These are phyloP conservation scores for Cercospora sp. DNA, from an alignment of 2,329 filamentous ascomycete species.

Conservation along the genomic window DNA sequence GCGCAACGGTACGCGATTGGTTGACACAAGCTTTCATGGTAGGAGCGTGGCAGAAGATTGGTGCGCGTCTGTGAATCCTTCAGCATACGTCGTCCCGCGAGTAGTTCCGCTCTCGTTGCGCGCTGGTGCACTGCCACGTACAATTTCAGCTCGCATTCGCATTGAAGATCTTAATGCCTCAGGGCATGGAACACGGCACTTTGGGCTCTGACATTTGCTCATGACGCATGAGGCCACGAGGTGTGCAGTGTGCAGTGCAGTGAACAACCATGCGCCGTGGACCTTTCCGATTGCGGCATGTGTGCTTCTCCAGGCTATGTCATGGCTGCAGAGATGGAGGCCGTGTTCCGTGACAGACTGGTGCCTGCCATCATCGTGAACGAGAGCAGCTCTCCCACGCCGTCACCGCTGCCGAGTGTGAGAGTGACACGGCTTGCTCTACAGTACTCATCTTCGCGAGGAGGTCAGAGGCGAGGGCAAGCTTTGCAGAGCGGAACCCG, in stretches of 20 bases:
- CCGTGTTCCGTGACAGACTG: too few relatives aligned
- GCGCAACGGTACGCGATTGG: conserved; percentile 2
- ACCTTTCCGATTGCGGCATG: background rate
- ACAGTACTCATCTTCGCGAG: too few relatives aligned
- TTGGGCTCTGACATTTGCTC: background rate
- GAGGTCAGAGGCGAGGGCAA: too few relatives aligned
- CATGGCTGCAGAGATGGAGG: background rate
- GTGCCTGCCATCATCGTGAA: too few relatives aligned
- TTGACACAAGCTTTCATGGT: background rate
- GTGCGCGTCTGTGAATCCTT: background rate
- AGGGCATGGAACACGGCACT: background rate
- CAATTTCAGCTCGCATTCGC: conserved; percentile 8
- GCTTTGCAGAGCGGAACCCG: background rate
- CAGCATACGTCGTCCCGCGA: background rate
- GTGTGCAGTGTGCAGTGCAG: background rate
- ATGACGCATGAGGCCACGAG: background rate
- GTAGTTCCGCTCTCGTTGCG: background rate
- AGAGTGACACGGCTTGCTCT: too few relatives aligned
- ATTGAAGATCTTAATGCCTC: background rate
- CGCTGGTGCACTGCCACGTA: conserved; percentile 2
- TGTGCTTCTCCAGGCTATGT: background rate
- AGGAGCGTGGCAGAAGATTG: background rate
- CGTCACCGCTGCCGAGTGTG: too few relatives aligned
- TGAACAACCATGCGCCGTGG: background rate
- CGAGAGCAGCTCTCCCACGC: too few relatives aligned